Conservation (phyloP, 768 basidiomycete species). For the Tremella fuciformis region DNA sequence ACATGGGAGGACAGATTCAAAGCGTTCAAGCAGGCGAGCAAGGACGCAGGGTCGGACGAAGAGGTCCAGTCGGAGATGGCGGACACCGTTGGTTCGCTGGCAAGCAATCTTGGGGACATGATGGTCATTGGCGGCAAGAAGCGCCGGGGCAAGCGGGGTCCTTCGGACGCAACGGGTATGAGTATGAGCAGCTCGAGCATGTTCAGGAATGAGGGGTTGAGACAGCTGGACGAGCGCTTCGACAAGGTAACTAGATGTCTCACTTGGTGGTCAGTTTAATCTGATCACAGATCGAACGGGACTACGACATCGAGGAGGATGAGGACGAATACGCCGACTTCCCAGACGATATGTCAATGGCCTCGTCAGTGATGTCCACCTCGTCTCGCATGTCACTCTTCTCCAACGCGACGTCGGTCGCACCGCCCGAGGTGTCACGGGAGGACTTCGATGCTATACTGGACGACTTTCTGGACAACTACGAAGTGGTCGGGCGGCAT, state of each 20-base stretch:
- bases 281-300: conserved; percentile 36
- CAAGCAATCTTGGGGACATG: conserved; percentile 56
- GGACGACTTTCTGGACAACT: conserved; percentile 88
- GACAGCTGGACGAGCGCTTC: conserved; percentile 86
- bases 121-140: conserved; percentile 75
- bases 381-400: conserved; percentile 62
- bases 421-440: conserved; percentile 55
- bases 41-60: conserved; percentile 50
- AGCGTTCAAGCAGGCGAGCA: conserved; percentile 60
- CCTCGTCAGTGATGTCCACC: conserved; percentile 58
- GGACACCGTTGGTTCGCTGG: conserved; percentile 77
- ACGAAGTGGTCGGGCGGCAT: conserved; percentile 79
- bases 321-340: conserved; percentile 56
- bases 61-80: conserved; percentile 55
- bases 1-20: conserved; percentile 79
- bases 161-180: conserved; percentile 86
- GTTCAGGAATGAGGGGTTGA: conserved; percentile 83
- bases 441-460: conserved; percentile 88
- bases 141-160: conserved; percentile 62
- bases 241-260: conserved; percentile 68
- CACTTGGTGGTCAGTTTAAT: neutral
- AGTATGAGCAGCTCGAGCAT: conserved; percentile 97
- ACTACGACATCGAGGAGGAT: conserved; percentile 64
- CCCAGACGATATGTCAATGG: conserved; percentile 44
- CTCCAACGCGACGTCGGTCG: conserved; percentile 22